Evolutionary conservation across 805 yeast species (phyloP), one percentile per base, ranked within the genome.

Genomic region (Sugiyamaella americana): DNA sequence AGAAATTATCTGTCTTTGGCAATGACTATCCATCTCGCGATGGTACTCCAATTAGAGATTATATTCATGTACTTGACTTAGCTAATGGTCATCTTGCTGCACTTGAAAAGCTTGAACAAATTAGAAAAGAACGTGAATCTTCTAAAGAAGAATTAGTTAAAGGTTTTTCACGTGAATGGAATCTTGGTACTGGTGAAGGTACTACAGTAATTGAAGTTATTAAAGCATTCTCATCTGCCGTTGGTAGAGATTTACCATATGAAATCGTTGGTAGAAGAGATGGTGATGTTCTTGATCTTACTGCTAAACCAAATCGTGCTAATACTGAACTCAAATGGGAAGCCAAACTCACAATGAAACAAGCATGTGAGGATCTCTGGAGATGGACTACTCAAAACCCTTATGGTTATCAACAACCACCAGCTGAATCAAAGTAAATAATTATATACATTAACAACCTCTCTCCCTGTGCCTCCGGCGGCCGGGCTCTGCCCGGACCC

Each of bases 21-120:
- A 69, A 73, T 59, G 88, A 84, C 65, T 84, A 82, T 56, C 73
- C 74, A 40, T 73, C 84, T 37, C 76, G 77, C 49, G 91, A 84
- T 65, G 91, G 91, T 30, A 84, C 91, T 11, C 87, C 93, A 20
- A 80, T 84, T 45, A 73, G 93, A 54, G 94, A 85, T 62, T 85
- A 86, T 58, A 77, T 85, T 48, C 91, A 86, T 56, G 91, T 85
- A 13, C 78, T 82, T 47, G 95, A 85, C 60, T 74, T 85, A 50
- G 88, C 91, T 5, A 70, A 70, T 55, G 95, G 91, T 42, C 93
- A 85, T 56, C 67, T 84, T 48, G 78, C 87, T 23, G 87, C 91
- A 2, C 68, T 85, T 54, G 66, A 73, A 40, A 79, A 80, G 60
- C 70, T 85, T 43, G 64, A 69, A 29, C 44, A 49, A 1, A 55